Evolutionary conservation across 768 basidiomycete genomes (phyloP).

Genomic region (Lactarius trivialis): DNA sequence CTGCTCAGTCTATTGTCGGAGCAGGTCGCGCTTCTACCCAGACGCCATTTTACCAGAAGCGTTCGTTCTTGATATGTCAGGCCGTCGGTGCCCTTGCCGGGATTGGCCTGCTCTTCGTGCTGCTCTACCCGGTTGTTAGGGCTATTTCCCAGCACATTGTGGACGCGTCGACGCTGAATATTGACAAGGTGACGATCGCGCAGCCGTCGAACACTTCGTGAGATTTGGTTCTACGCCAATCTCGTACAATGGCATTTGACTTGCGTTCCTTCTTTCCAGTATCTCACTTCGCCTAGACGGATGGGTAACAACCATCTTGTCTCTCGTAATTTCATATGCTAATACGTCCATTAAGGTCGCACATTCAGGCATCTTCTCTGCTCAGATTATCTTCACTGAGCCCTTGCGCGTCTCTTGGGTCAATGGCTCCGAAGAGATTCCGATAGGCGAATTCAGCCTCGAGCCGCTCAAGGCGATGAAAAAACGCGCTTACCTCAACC

Average conservation of each 20-base stretch:
- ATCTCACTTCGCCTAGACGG: conserved; percentile 49
- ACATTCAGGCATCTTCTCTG: conserved; percentile 61
- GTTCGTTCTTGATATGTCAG: conserved; percentile 56
- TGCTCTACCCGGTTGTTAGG: conserved; percentile 60
- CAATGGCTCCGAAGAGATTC: conserved; percentile 38
- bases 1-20: not conserved
- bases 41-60: conserved; percentile 52
- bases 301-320: conserved; percentile 32
- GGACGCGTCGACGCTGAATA: conserved; percentile 46
- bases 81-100: conserved; percentile 44
- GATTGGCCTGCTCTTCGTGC: conserved; percentile 59
- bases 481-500: conserved; percentile 56
- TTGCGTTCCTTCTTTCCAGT: conserved; percentile 28
- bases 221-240: conserved; percentile 24
- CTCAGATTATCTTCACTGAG: conserved; percentile 54
- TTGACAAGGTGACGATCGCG: conserved; percentile 46
- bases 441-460: conserved; percentile 51
- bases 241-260: not conserved
- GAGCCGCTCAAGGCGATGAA: conserved; percentile 41
- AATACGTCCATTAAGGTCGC: conserved; percentile 38
- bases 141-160: conserved; percentile 63
- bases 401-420: conserved; percentile 57
- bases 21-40: conserved; percentile 8
- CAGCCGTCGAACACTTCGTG: conserved; percentile 53
- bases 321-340: not conserved